Percentiles rank a stretch among this genome's conserved stretches.
Evolutionary conservation across 1,284 basidiomycete species (phyloP).

Genomic region (Cryptococcus sp.): DNA sequence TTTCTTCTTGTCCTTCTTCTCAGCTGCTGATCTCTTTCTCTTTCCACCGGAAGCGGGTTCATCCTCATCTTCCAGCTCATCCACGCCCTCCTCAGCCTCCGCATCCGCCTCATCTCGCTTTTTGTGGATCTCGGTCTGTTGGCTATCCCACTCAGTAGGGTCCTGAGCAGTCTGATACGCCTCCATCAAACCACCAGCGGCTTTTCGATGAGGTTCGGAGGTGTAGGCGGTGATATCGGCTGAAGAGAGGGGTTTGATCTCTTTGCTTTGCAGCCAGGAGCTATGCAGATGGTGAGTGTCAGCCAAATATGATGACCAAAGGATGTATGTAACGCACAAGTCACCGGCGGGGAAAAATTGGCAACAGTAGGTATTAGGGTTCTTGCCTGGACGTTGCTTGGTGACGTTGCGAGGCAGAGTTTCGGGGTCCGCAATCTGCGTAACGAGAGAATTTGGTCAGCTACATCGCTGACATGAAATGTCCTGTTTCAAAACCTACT

Average conservation of each 20-base stretch:
- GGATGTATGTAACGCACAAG: slow-evolving; percentile 65
- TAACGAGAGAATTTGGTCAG: slow-evolving; percentile 2
- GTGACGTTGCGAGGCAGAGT: slow-evolving; percentile 38
- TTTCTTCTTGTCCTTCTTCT: slow-evolving; percentile 57
- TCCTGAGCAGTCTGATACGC: slow-evolving; percentile 83
- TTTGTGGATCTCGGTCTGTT: slow-evolving; percentile 59
- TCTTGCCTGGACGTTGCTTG: slow-evolving; percentile 37
- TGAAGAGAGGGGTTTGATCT: slow-evolving; percentile 73
- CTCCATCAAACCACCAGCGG: slow-evolving; percentile 69
- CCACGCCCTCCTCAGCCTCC: slow-evolving; percentile 62
- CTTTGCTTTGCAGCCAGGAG: slow-evolving; percentile 80
- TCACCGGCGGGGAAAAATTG: slow-evolving; percentile 65
- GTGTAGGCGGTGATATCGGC: slow-evolving; percentile 85
- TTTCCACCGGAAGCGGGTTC: slow-evolving; percentile 61
- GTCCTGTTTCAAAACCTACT: slow-evolving; percentile 22
- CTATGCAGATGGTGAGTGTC: slow-evolving; percentile 54
- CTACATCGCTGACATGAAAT: slow-evolving; percentile 31
- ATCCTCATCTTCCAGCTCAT: slow-evolving; percentile 61
- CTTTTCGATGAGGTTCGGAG: slow-evolving; percentile 67
- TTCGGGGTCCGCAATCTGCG: slow-evolving; percentile 44
- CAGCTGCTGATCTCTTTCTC: slow-evolving; percentile 56
- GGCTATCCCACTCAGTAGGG: slow-evolving; percentile 66
- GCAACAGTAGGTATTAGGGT: slow-evolving; percentile 34
- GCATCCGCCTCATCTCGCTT: slow-evolving; percentile 63
- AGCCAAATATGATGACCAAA: neutral